Evolutionary conservation across 164 flowering plant genomes (phyloP).

Genomic region (Brasenia schreberi): DNA sequence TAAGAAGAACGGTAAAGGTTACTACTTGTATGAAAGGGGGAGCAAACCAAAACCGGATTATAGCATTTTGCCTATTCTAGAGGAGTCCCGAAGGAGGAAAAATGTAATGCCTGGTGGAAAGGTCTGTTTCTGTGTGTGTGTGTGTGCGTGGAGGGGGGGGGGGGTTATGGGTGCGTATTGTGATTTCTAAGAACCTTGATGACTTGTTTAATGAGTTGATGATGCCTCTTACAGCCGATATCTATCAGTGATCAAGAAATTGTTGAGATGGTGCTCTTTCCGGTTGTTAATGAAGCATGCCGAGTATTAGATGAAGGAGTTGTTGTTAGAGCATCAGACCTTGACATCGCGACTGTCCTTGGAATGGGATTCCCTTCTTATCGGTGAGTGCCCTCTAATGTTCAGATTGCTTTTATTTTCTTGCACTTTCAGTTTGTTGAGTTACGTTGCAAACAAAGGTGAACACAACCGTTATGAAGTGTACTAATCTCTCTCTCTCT

Average conservation of each 20-base stretch:
- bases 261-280: slow-evolving; percentile 87
- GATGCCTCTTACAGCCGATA: slow-evolving; percentile 41
- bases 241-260: slow-evolving; percentile 68
- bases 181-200: background rate
- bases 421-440: background rate
- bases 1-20: slow-evolving; percentile 88
- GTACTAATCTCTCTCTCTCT: background rate
- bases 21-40: slow-evolving; percentile 79
- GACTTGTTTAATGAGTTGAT: slow-evolving; percentile 1
- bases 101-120: slow-evolving; percentile 83
- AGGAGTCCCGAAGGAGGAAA: slow-evolving; percentile 52
- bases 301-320: slow-evolving; percentile 79
- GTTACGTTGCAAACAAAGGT: background rate
- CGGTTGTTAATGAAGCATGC: slow-evolving; percentile 94
- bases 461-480: too few relatives aligned
- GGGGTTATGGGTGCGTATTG: background rate
- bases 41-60: slow-evolving; percentile 84
- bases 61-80: slow-evolving; percentile 56
- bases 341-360: slow-evolving; percentile 78
- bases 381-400: slow-evolving; percentile 34
- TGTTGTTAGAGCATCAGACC: slow-evolving; percentile 86
- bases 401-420: background rate
- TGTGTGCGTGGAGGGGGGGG: background rate
- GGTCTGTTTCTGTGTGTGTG: slow-evolving; percentile 25
- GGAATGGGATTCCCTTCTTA: slow-evolving; percentile 97